Evolutionary conservation across 2,329 filamentous ascomycete species (phyloP), one percentile per base, ranked within the genome.

Genomic region (Diaporthe citri): DNA sequence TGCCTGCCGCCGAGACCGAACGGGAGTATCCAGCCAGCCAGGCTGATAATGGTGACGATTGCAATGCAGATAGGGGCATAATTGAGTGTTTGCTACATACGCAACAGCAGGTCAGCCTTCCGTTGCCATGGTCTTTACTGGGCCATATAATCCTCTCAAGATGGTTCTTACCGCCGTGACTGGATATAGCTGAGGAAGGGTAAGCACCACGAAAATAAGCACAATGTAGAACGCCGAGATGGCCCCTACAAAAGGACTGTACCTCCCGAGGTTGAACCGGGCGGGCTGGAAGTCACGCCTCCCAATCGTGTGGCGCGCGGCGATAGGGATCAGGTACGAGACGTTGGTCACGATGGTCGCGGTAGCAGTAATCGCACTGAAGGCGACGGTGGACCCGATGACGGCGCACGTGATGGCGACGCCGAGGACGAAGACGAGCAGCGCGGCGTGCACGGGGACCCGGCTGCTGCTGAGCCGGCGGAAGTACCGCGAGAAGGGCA

Each of bases 21-120:
- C 1, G 83, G 84, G 13, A 84, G 74, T 17, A 83, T 73, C 84
- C 83, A 85, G 0, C 83, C 83, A 3, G 78, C 78, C 41, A 84
- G 69, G 67, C 79, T 81, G 76, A 85, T 78, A 46, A 84, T 72
- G 36, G 80, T 82, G 43, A 85, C 80, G 36, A 81, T 83, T 0
- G 81, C 82, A 73, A 85, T 84, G 74, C 81, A 82, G 34, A 85
- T 82, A 0, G 83, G 83, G 2, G 83, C 82, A 77, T 85, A 85
- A 71, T 85, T 85, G 31, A 85, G 75, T 1, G 82, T 84, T 78
- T 82, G 34, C 77, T 79, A 28, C 28, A 72, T 78, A 28, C n/a
- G 73, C 34, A 39, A 1, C 3, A 31, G 34, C 22, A 1, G 12
- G 57, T 62, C 39, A 64, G 48, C 20, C 4, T 59, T 28, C 10